Conservation (phyloP, 257 asterid genomes). For the Coffea canephora region DNA sequence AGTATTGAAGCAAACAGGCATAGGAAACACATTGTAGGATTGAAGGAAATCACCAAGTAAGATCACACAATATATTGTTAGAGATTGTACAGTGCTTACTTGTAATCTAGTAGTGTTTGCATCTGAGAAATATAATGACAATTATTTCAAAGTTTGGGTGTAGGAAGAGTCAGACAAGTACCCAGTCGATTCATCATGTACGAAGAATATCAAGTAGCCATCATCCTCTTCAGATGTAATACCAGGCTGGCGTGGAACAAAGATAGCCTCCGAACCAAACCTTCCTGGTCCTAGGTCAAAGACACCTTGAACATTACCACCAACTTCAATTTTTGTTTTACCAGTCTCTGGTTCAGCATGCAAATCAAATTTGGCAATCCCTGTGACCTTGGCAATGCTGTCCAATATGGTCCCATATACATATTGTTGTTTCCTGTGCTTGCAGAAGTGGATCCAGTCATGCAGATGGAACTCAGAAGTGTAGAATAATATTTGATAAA, state of each 20-base stretch:
- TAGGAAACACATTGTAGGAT: background rate
- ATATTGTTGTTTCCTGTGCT: conserved; percentile 78
- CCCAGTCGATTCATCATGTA: conserved; percentile 85
- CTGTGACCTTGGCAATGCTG: conserved; percentile 82
- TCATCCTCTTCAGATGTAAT: conserved; percentile 81
- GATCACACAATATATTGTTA: background rate
- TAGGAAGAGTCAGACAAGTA: conserved; percentile 31
- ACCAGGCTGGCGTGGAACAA: conserved; percentile 76
- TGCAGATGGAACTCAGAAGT: background rate
- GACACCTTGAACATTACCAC: conserved; percentile 84
- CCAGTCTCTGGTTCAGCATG: conserved; percentile 75
- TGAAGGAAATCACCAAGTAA: background rate
- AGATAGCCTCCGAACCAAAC: conserved; percentile 94
- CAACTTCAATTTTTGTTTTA: conserved; percentile 83
- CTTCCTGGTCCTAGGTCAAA: conserved; percentile 83
- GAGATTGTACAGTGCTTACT: background rate
- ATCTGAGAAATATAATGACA: no score
- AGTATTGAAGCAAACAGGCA: background rate
- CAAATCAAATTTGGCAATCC: conserved; percentile 85
- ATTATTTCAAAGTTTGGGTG: background rate
- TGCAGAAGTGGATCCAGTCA: conserved; percentile 12
- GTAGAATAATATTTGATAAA: background rate
- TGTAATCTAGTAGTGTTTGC: background rate
- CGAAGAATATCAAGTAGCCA: conserved; percentile 94
- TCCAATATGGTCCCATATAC: conserved; percentile 83